Percentiles rank a stretch among this genome's conserved stretches.
These are phyloP conservation scores for Nepenthes alata DNA, from an alignment of 179 eudicot species.

Conservation along the genomic window DNA sequence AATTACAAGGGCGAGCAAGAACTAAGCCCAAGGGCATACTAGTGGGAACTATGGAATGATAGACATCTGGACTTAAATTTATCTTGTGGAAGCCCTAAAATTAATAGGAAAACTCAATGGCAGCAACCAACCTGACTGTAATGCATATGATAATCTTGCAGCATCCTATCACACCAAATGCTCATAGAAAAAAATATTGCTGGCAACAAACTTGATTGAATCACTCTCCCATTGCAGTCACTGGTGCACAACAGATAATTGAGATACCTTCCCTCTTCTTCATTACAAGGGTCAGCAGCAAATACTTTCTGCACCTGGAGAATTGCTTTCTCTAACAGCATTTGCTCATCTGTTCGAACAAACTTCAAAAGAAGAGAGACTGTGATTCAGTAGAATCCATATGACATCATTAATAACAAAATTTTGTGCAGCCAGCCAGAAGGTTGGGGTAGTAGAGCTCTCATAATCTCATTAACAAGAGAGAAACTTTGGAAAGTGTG, in stretches of 20 bases:
- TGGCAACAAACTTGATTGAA: slow-evolving; percentile 40
- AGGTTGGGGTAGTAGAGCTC: too few species aligned
- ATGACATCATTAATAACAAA: too few species aligned
- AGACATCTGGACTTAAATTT: slow-evolving; percentile 1
- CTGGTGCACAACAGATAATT: slow-evolving; percentile 29
- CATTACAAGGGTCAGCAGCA: slow-evolving; percentile 25
- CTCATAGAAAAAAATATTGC: slow-evolving; percentile 49
- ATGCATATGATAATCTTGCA: slow-evolving; percentile 72
- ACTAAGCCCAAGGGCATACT: neutral
- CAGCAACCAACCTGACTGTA: slow-evolving; percentile 54
- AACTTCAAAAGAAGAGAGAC: slow-evolving; percentile 39
- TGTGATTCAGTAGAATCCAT: neutral
- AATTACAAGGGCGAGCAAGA: neutral
- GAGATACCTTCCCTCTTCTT: slow-evolving; percentile 33
- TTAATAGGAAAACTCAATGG: neutral
- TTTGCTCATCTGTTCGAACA: slow-evolving; percentile 50
- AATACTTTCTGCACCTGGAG: slow-evolving; percentile 42
- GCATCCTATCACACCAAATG: slow-evolving; percentile 56
- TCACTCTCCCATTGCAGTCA: slow-evolving; percentile 29
- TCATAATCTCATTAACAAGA: too few species aligned
- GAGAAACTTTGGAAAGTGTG: too few species aligned
- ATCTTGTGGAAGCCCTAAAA: slow-evolving; percentile 3
- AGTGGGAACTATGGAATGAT: too few species aligned
- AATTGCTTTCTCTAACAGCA: slow-evolving; percentile 48
- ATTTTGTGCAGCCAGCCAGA: too few species aligned